phyloP scores from a whole-genome alignment of 768 basidiomycete species.

The Boletus tylopilopsis region DNA sequence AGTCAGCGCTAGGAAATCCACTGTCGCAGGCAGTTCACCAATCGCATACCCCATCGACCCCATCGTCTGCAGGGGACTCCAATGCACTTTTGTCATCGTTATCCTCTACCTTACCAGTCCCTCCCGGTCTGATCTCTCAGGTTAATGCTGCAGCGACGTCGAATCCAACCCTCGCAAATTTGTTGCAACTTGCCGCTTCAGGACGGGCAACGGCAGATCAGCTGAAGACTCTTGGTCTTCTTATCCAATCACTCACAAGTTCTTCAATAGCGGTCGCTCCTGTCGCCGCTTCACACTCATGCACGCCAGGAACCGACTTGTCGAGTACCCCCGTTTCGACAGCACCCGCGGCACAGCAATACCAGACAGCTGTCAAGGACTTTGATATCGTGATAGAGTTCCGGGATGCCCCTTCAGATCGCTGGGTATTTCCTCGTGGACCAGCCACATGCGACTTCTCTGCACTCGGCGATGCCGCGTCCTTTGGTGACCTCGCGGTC shows the following conservation, averaged over 20 bases:
- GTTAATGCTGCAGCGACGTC: constrained; percentile 64
- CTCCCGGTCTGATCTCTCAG: constrained; percentile 55
- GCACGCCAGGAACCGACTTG: constrained; percentile 1
- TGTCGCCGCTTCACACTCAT: constrained; percentile 8
- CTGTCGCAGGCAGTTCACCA: constrained; percentile 31
- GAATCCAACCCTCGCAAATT: constrained; percentile 64
- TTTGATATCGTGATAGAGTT: constrained; percentile 76
- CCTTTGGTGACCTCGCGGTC: constrained; percentile 36
- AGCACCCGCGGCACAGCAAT: constrained; percentile 16
- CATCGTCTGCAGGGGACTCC: constrained; percentile 27
- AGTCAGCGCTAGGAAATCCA: constrained; percentile 20
- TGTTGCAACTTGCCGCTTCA: constrained; percentile 61
- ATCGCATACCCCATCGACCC: constrained; percentile 18
- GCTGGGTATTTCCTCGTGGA: constrained; percentile 68
- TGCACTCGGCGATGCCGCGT: constrained; percentile 7
- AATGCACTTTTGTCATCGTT: constrained; percentile 46
- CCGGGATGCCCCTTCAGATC: constrained; percentile 54
- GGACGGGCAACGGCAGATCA: constrained; percentile 62
- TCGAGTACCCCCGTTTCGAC: constrained; percentile 15
- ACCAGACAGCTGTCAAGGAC: constrained; percentile 41
- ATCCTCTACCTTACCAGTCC: constrained; percentile 44
- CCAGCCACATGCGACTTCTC: constrained; percentile 47
- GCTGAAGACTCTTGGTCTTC: constrained; percentile 61
- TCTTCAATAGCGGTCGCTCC: constrained; percentile 5
- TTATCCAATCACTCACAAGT: constrained; percentile 65